These are phyloP conservation scores for Adansonia grandidieri DNA, from an alignment of 441 rosid genomes.

Conservation along the genomic window DNA sequence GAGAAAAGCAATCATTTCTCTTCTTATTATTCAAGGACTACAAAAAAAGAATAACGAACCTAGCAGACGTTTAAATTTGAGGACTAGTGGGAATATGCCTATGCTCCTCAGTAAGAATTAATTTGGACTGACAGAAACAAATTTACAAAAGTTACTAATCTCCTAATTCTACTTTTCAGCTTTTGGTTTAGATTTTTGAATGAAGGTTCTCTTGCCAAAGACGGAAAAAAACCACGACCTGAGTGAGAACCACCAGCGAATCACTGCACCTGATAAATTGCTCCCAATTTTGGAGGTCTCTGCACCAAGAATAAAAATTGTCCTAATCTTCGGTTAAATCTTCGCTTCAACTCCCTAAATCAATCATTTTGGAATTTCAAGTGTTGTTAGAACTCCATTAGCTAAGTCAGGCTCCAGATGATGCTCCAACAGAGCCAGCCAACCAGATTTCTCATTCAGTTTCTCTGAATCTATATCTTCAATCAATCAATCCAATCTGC, in stretches of 20 bases:
- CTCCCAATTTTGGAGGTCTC: constrained; percentile 41
- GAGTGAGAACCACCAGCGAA: constrained; percentile 54
- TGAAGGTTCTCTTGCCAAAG: constrained; percentile 55
- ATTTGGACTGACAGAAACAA: constrained; percentile 28
- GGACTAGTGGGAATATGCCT: constrained; percentile 35
- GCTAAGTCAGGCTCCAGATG: constrained; percentile 52
- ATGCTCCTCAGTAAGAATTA: constrained; percentile 26
- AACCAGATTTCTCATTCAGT: background rate
- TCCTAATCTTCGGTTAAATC: constrained; percentile 54
- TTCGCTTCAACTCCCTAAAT: constrained; percentile 47
- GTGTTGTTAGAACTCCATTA: constrained; percentile 60
- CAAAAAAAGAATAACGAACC: constrained; percentile 54
- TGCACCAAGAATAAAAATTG: constrained; percentile 65
- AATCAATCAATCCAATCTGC: constrained; percentile 41
- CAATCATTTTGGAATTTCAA: constrained; percentile 40
- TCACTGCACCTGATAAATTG: constrained; percentile 40
- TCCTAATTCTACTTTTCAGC: constrained; percentile 36
- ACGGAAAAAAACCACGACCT: constrained; percentile 46
- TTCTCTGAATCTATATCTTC: constrained; percentile 33
- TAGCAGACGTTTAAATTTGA: constrained; percentile 37
- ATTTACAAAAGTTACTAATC: constrained; percentile 49
- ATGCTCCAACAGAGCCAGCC: background rate
- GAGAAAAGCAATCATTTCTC: constrained; percentile 29
- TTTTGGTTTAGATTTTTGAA: constrained; percentile 30
- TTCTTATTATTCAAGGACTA: constrained; percentile 39